Evolutionary conservation across 495 filamentous ascomycete species (phyloP), one percentile per base, ranked within the genome.

Genomic region (Talaromyces borbonicus): DNA sequence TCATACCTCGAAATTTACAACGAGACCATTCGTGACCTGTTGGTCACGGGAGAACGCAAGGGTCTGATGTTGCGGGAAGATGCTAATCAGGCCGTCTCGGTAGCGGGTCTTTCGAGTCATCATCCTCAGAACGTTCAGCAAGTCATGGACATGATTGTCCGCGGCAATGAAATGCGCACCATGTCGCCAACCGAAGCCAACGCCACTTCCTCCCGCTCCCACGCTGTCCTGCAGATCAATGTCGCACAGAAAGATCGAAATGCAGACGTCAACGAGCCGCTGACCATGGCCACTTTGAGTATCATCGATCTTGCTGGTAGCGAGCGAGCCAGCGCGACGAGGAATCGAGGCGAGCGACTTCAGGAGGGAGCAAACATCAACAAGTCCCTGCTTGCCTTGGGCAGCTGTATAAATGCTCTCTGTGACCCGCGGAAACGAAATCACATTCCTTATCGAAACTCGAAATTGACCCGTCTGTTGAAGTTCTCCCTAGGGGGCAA

Each of bases 1-100:
- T 96, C 90, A 0, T 99, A 97, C 61, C 77, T 99, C 12, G 92
- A 99, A 59, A 99, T 99, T 37, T 99, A 99, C 71, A 99, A 99
- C 58, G 92, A 99, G 63, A 97, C 90, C 0, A 99, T 99, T 49
- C 84, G 92, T 31, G 92, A 99, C 62, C 67, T 99, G 53, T 75
- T 99, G 8, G 82, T 94, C 15, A 84, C 86, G 4, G 85, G 86
- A 20, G 86, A 83, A 25, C 84, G 81, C 60, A 97, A 95, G 62
- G 85, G 86, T 12, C 63, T 99, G 53, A 94, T 93, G 81, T 76
- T 99, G 14, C 85, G 92, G 25, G 92, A 99, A 67, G 92, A 99
- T 64, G 80, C 80, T 9, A 86, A 97, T 61, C 87, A 95, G 62
- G 81, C 85, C 11, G 94, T 99, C 20, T 88, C 89, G 0, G 93